These are phyloP conservation scores for Escallonia rubra DNA, from an alignment of 129 eudicot genomes.

Conservation along the genomic window DNA sequence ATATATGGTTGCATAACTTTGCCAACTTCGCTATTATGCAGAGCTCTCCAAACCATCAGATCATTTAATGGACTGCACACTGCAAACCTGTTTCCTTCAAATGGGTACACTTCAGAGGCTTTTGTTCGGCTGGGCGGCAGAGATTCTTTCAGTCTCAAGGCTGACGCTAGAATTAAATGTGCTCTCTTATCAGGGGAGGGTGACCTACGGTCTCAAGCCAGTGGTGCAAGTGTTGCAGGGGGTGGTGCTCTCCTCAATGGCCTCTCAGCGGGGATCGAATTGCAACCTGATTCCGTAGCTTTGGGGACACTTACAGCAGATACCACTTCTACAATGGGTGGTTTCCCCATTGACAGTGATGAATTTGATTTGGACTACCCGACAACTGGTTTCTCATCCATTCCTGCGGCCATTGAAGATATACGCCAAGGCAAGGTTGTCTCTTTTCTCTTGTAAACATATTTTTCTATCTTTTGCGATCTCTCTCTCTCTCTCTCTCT, in stretches of 20 bases:
- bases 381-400: slow-evolving; percentile 65
- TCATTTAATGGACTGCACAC: slow-evolving; percentile 36
- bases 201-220: slow-evolving; percentile 34
- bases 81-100: slow-evolving; percentile 30
- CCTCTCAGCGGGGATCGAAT: slow-evolving; percentile 43
- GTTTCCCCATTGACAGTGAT: slow-evolving; percentile 34
- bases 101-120: slow-evolving; percentile 38
- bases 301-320: slow-evolving; percentile 62
- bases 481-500: no score
- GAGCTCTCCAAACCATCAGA: slow-evolving; percentile 42
- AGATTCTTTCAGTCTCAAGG: slow-evolving; percentile 29
- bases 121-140: slow-evolving; percentile 29
- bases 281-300: slow-evolving; percentile 52
- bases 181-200: slow-evolving; percentile 57
- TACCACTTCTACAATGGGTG: slow-evolving; percentile 30
- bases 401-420: slow-evolving; percentile 75
- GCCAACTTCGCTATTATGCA: slow-evolving; percentile 10
- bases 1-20: background rate
- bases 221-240: slow-evolving; percentile 23
- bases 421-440: slow-evolving; percentile 83
- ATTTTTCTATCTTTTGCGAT: background rate
- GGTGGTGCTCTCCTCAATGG: slow-evolving; percentile 25
- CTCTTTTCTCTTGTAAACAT: background rate
- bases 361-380: slow-evolving; percentile 66
- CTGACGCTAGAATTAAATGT: slow-evolving; percentile 37